phyloP scores from a whole-genome alignment of 1,284 basidiomycete genomes.

The Ceratobasidium sp. region DNA sequence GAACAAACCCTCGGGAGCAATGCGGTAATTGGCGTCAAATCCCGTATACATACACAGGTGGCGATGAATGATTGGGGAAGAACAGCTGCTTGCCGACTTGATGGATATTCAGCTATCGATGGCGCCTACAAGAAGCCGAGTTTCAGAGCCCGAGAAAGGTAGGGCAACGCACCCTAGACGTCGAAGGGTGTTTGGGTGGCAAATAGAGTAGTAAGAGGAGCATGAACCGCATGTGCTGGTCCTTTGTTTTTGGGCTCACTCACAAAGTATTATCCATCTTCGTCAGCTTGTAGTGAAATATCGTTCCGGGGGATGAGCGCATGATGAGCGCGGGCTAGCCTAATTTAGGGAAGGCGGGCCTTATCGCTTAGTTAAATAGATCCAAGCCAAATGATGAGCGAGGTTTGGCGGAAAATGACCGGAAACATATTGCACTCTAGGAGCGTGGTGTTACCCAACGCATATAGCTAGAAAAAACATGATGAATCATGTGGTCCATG shows the following conservation, averaged over 20 bases:
- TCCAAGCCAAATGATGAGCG: conserved; percentile 67
- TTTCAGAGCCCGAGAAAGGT: no score
- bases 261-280: conserved; percentile 45
- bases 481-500: no score
- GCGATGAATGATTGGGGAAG: no score
- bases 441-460: conserved; percentile 54
- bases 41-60: no score
- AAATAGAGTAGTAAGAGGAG: background rate
- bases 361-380: conserved; percentile 64
- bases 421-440: conserved; percentile 70
- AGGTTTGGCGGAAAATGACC: conserved; percentile 56
- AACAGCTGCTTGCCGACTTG: no score
- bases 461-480: no score
- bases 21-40: no score
- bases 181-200: background rate
- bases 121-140: no score
- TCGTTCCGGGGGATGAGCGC: conserved; percentile 59
- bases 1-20: no score
- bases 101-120: no score
- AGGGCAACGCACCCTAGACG: no score
- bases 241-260: conserved; percentile 46
- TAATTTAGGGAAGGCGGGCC: background rate
- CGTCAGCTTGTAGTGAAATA: conserved; percentile 59
- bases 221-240: background rate
- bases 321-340: conserved; percentile 53